Base-by-base conservation (phyloP, 2,329 filamentous ascomycete species). In the Xylariaceae sp. region DNA sequence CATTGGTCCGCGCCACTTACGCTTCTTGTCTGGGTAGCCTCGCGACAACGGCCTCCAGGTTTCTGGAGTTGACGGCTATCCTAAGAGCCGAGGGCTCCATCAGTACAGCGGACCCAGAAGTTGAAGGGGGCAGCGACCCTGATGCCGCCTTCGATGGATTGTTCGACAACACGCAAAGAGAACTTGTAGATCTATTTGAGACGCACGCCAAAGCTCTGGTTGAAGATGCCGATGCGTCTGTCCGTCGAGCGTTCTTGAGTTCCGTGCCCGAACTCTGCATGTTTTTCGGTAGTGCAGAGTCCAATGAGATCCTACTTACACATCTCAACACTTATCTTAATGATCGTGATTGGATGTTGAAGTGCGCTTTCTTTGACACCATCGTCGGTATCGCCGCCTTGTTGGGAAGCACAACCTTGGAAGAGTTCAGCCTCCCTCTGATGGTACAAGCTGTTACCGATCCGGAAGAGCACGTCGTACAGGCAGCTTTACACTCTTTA, bases 241-340 rank as follows among this genome's bases (percentile, higher is more conserved):
- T 98, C 17, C 85, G 90, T 34, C 78, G 93, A 45, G 90, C 93
- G 1, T 96, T 98, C 58, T 70, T 98, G 34, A 85, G 85, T 8
- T 97, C 93, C 7, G 90, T 98, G 0, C 85, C 90, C 0, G 87
- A 89, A 48, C 73, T 98, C 1, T 98, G 93, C 60, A 81, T 96
- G 51, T 97, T 98, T 64, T 97, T 98, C 52, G 89, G 89, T 3
- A 90, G 87, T 46, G 78, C 83, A n/a, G 85, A 89, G 57, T 86
- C 91, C 1, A 96, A 94, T 61, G 93, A 98, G 59, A 88, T 98
- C n/a, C 83, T 98, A 13, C 71, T 98, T 17, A 95, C 89, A 24
- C 93, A 98, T 66, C 72, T 98, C 19, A 97, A 97, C 59, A 98
- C 93, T 0, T 98, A 98, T 56, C 69, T 98, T 8, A 98, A 98